phyloP scores from a whole-genome alignment of 768 basidiomycete species.

The Pleurotus djamor region DNA sequence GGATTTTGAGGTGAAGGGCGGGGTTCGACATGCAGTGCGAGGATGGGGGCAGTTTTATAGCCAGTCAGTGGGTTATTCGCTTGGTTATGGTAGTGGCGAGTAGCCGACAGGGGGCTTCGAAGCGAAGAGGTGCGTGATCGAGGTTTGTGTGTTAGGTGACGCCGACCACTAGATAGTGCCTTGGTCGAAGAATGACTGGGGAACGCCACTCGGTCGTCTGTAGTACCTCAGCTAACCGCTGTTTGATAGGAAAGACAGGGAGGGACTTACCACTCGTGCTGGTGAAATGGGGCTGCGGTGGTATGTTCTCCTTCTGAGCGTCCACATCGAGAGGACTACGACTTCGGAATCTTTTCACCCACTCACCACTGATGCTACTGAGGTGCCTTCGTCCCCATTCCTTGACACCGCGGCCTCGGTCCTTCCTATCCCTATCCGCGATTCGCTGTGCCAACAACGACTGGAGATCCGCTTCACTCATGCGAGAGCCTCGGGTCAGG shows the following conservation, averaged over 20 bases:
- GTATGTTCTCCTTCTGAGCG: slow-evolving; percentile 1
- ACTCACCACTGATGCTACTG: slow-evolving; percentile 50
- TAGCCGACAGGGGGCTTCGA: slow-evolving; percentile 12
- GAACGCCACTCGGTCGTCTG: slow-evolving; percentile 14
- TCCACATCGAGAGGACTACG: slow-evolving; percentile 16
- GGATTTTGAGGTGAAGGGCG: slow-evolving; percentile 4
- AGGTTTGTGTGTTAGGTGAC: slow-evolving; percentile 7
- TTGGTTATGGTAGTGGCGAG: not conserved
- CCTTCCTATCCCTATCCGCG: not conserved
- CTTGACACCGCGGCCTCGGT: slow-evolving; percentile 21
- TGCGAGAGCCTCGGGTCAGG: slow-evolving; percentile 72
- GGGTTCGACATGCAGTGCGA: not conserved
- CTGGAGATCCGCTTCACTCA: slow-evolving; percentile 14
- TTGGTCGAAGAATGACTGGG: slow-evolving; percentile 9
- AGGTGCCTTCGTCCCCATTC: slow-evolving; percentile 59
- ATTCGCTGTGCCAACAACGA: slow-evolving; percentile 10
- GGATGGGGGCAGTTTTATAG: not conserved
- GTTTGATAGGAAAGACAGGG: slow-evolving; percentile 7
- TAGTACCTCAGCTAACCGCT: not conserved
- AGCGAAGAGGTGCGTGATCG: slow-evolving; percentile 27
- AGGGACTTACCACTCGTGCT: slow-evolving; percentile 15
- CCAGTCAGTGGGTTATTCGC: not conserved
- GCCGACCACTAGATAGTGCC: not conserved
- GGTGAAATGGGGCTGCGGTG: slow-evolving; percentile 22
- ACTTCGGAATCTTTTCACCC: slow-evolving; percentile 36